Evolutionary conservation across 176 grass and related monocot species (phyloP), one percentile per base, ranked within the genome.

Genomic region (Aegilops umbellulata): DNA sequence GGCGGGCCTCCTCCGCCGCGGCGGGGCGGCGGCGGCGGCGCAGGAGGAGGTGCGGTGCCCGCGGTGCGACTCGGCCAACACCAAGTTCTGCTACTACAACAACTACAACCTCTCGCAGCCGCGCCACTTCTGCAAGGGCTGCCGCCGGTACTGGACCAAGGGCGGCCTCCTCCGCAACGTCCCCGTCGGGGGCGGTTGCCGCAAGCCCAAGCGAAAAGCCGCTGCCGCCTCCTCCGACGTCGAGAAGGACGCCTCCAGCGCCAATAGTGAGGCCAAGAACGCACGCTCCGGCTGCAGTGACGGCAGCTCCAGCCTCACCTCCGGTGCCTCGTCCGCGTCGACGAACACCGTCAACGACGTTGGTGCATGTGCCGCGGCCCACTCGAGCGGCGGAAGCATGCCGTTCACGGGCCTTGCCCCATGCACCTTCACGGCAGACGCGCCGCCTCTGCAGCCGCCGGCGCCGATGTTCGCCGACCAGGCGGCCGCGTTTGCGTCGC

Each of bases 81-180:
- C 89, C 57, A 94, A 94, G 82, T 94, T 94, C 89, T 94, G 92
- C 76, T 94, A 94, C 76, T 94, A 91, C 80, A 94, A 94, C 83
- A 94, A 94, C 63, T 91, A 94, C 69, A 94, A 89, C 80, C 77
- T 91, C 8, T 84, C 92, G 22, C 92, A 94, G 84, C 92, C 92
- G 51, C 89, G 92, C 49, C 89, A 94, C 74, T 94, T 91, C 84
- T 94, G 92, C 74, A 91, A 89, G 86, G 72, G 34, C 49, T 94
- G 92, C 79, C 92, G 92, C 67, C 88, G 92, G 39, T 93, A 90
- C 86, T 93, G 92, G 92, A 93, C 89, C 77, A 90, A 90, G 39
- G 92, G 92, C 41, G 92, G 92, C 62, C 55, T 87, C 41, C 73
- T 89, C 64, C 92, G 87, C 63, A 91, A 91, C 77, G 80, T 89